Base-by-base conservation (phyloP, 495 filamentous ascomycete species). In the Oleoguttula mirabilis region DNA sequence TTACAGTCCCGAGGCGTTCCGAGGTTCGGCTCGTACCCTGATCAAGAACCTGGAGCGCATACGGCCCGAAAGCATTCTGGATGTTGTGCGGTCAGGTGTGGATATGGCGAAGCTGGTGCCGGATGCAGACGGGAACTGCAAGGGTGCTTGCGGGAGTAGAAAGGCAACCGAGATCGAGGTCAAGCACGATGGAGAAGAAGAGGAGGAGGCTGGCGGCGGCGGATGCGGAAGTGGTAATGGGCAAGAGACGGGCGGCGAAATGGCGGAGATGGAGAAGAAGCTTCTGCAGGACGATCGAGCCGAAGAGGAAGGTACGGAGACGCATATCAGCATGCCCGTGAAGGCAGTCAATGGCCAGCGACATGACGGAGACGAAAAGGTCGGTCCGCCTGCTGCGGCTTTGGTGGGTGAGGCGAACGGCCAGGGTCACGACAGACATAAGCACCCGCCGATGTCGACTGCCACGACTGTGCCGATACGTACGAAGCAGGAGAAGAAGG, bases 1-100 rank as follows among this genome's bases (percentile, higher is more conserved):
- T 41, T 98, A 98, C 64, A 93, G 85, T 36, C 90, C 90, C 0
- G 90, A 98, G 65, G 90, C 92, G n/a, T 98, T 98, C 53, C 74
- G 90, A 20, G 90, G 90, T 0, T 92, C 82, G 50, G 90, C 90
- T 6, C 74, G 90, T 37, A 81, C 77, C 15, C 63, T 98, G 48
- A 93, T 98, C 60, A 98, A 98, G 67, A 88, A 86, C 54, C 62
- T 98, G 20, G 90, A 98, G 67, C 79, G 80, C 45, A 82, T 98
- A 23, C 72, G 90, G 12, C 88, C 90, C 2, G 94, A 84, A 41
- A 84, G 88, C 1, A 95, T 98, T 47, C 55, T 98, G 36, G 92
- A 98, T 63, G 80, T 98, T 50, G 88, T 98, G 24, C 73, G 79
- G 44, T 94, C 87, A 56, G 90, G 90, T 8, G 87, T 96, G 61